These are phyloP conservation scores for Leucocoprinus leucothites DNA, from an alignment of 768 basidiomycete species.

Conservation along the genomic window DNA sequence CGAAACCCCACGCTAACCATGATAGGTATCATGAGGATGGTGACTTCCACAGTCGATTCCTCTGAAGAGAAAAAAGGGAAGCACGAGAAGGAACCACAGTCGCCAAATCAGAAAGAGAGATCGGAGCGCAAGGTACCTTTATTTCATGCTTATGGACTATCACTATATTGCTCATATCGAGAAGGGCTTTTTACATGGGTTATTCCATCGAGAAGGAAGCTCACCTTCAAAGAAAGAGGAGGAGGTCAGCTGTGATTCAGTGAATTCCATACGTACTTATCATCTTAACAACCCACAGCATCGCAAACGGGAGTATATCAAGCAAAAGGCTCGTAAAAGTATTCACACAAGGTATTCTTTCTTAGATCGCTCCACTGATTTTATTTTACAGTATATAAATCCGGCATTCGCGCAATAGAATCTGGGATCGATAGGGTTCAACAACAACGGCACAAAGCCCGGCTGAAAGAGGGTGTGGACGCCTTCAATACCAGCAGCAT, in stretches of 20 bases:
- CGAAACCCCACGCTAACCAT: not conserved
- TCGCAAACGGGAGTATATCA: not conserved
- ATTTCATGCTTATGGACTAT: too few relatives aligned
- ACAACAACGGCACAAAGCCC: slow-evolving; percentile 30
- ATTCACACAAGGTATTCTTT: not conserved
- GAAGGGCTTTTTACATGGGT: too few relatives aligned
- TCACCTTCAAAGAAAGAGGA: too few relatives aligned
- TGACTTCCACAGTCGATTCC: not conserved
- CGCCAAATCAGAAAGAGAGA: too few relatives aligned
- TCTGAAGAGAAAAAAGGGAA: not conserved
- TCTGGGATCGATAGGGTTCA: slow-evolving; percentile 15
- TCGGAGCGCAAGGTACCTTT: too few relatives aligned
- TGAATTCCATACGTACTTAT: too few relatives aligned
- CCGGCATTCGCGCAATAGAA: not conserved
- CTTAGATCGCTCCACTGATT: not conserved
- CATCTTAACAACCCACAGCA: too few relatives aligned
- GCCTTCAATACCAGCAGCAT: slow-evolving; percentile 31
- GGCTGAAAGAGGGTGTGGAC: slow-evolving; percentile 37
- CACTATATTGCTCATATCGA: too few relatives aligned
- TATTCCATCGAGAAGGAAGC: too few relatives aligned
- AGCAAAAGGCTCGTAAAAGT: not conserved
- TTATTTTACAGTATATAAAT: not conserved
- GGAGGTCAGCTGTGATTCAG: too few relatives aligned
- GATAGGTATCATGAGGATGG: slow-evolving; percentile 1
- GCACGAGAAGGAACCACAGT: too few relatives aligned